phyloP scores from a whole-genome alignment of 495 filamentous ascomycete genomes.

The Lasiosphaeria ovina region DNA sequence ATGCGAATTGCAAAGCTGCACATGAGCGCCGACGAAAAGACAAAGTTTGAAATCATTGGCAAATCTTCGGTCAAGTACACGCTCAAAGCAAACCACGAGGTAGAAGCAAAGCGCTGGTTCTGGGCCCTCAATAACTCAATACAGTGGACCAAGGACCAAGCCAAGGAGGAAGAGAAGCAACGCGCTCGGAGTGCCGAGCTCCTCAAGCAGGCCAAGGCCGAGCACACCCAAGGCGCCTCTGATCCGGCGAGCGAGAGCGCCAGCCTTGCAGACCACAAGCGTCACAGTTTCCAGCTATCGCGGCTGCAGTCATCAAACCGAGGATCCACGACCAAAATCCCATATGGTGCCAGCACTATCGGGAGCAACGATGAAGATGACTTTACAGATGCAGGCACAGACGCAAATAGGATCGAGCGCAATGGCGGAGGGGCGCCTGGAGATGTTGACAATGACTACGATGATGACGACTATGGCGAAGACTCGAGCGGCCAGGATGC shows the following conservation, averaged over 20 bases:
- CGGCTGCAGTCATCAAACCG: constrained; percentile 37
- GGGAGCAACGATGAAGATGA: constrained; percentile 46
- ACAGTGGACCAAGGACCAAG: constrained; percentile 96
- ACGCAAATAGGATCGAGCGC: constrained; percentile 30
- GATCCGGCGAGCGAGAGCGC: constrained; percentile 52
- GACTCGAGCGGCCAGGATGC: constrained; percentile 76
- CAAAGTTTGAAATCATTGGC: constrained; percentile 92
- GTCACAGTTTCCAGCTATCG: constrained; percentile 46
- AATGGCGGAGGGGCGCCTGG: constrained; percentile 14
- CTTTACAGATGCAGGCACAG: constrained; percentile 37
- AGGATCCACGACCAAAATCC: constrained; percentile 23
- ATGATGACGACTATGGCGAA: constrained; percentile 83
- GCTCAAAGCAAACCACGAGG: constrained; percentile 92
- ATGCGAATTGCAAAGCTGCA: constrained; percentile 93
- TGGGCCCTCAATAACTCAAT: constrained; percentile 99
- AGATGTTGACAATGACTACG: constrained; percentile 52
- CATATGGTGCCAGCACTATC: constrained; percentile 35
- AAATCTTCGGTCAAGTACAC: constrained; percentile 99
- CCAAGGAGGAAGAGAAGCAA: constrained; percentile 78
- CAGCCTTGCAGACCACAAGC: constrained; percentile 44
- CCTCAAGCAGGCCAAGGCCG: constrained; percentile 63
- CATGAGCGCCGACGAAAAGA: constrained; percentile 96
- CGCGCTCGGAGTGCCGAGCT: constrained; percentile 70
- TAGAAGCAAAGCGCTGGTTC: constrained; percentile 91
- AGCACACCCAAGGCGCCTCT: constrained; percentile 30